Evolutionary conservation across 345 rosid species (phyloP), one percentile per base, ranked within the genome.

Genomic region (Noccaea caerulescens): DNA sequence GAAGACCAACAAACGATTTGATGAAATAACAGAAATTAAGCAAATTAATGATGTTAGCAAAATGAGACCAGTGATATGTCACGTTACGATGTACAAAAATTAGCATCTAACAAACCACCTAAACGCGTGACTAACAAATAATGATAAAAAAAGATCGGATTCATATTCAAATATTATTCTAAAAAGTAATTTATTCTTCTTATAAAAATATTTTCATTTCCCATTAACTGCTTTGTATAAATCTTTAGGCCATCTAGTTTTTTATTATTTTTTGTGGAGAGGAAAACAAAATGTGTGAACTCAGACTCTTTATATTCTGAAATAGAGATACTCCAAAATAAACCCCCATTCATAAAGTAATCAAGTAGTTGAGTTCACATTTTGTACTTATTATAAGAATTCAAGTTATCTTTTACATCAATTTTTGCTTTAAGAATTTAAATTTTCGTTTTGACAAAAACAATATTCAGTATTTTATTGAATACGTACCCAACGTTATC

Each of bases 251-350:
- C 53, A 18, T 20, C 23, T 20, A 20, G n/a, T 10, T 34, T 37
- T 56, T 4, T 44, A 27, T 43, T 7, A 33, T 23, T 8, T 41
- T 9, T 32, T 23, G 42, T 46, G 6, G 50, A 51, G 63, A 23
- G n/a, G 49, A 63, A 42, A 34, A 55, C 34, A 44, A 27, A 30
- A 18, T 13, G 62, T 58, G 68, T 66, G 61, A 66, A 73, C 54
- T 49, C 25, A 57, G 3, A 10, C 25, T 56, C 44, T 58, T 56
- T 55, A 1, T 10, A n/a, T 12, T 33, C 37, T 45, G 41, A 33
- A 63, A 13, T 36, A 13, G 8, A 44, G 61, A 71, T 3, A 27
- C 23, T 20, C 23, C 60, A 61, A 60, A 32, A 45, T 25, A 56
- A 45, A 14, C 4, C 0, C 30, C 50, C 41, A 36, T 71, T 32